Percentiles rank a stretch among this genome's conserved stretches.
phyloP scores from a whole-genome alignment of 1,284 basidiomycete genomes.

The Xerocomus alliaceus region DNA sequence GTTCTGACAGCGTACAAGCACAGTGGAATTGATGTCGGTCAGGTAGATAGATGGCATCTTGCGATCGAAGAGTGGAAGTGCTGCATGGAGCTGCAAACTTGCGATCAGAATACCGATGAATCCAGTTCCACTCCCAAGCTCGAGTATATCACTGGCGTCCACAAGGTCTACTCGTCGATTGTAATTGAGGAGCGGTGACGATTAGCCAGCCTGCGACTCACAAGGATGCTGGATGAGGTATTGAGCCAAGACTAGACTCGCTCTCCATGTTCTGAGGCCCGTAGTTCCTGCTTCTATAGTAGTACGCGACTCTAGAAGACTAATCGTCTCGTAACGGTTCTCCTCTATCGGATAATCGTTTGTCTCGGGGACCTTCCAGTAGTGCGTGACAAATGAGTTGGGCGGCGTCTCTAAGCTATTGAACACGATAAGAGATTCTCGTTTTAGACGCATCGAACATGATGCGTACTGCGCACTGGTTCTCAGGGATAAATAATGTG shows the following conservation, averaged over 20 bases:
- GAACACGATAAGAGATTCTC: not conserved
- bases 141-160: constrained; percentile 57
- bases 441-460: constrained; percentile 33
- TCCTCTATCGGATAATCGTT: not conserved
- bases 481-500: constrained; percentile 59
- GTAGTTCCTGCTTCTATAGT: constrained; percentile 78
- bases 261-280: constrained; percentile 77
- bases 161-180: constrained; percentile 54
- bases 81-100: constrained; percentile 51
- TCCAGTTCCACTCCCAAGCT: constrained; percentile 77
- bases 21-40: constrained; percentile 70
- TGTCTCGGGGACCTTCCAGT: constrained; percentile 50
- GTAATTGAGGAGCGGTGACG: not conserved
- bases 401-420: constrained; percentile 45
- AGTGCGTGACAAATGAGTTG: constrained; percentile 69
- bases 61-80: constrained; percentile 18
- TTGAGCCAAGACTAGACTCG: constrained; percentile 69
- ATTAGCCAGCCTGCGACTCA: constrained; percentile 33
- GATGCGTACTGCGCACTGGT: constrained; percentile 31
- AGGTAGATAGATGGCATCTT: constrained; percentile 51
- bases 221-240: constrained; percentile 64
- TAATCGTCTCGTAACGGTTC: constrained; percentile 50
- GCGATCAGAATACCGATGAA: constrained; percentile 71
- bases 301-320: constrained; percentile 73
- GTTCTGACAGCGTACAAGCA: constrained; percentile 62